These are phyloP conservation scores for Epichloe brachyelytri DNA, from an alignment of 2,329 filamentous ascomycete species.

Conservation along the genomic window DNA sequence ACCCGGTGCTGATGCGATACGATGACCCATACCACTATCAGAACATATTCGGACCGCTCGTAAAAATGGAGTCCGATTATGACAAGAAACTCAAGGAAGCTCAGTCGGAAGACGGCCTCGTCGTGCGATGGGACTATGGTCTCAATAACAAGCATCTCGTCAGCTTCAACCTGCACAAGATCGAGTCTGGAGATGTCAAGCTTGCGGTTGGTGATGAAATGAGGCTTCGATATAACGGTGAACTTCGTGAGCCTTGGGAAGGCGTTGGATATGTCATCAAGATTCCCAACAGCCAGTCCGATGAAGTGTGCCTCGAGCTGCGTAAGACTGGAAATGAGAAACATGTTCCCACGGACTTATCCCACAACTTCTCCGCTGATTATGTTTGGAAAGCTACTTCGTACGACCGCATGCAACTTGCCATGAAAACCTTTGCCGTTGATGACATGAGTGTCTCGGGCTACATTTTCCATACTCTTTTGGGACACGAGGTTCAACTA, in stretches of 20 bases:
- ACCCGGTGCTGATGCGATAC: slow-evolving; percentile 83
- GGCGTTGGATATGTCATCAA: slow-evolving; percentile 98
- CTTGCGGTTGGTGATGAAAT: slow-evolving; percentile 96
- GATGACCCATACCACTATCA: slow-evolving; percentile 98
- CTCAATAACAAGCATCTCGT: slow-evolving; percentile 96
- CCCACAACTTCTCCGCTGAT: slow-evolving; percentile 94
- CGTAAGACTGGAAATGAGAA: slow-evolving; percentile 94
- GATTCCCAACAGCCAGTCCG: slow-evolving; percentile 97
- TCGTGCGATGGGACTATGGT: slow-evolving; percentile 88
- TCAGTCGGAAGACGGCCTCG: slow-evolving; percentile 89
- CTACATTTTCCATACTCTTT: slow-evolving; percentile 94
- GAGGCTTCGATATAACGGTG: slow-evolving; percentile 91
- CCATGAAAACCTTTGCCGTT: slow-evolving; percentile 97
- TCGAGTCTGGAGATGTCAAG: slow-evolving; percentile 95
- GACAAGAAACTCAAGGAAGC: slow-evolving; percentile 98
- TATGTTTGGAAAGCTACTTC: slow-evolving; percentile 99
- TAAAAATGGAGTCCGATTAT: slow-evolving; percentile 99
- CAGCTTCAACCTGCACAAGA: slow-evolving; percentile 90
- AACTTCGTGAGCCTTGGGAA: slow-evolving; percentile 85
- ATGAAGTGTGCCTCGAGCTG: slow-evolving; percentile 91
- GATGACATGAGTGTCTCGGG: slow-evolving; percentile 98
- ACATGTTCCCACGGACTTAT: slow-evolving; percentile 87
- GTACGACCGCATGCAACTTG: slow-evolving; percentile 97
- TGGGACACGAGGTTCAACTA: slow-evolving; percentile 88
- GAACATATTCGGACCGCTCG: slow-evolving; percentile 93